A percentile compares a stretch with the other conserved stretches of the same genome.
Evolutionary conservation across 1,284 basidiomycete species (phyloP).

Genomic region (Microbotryum silenes-acaulis): DNA sequence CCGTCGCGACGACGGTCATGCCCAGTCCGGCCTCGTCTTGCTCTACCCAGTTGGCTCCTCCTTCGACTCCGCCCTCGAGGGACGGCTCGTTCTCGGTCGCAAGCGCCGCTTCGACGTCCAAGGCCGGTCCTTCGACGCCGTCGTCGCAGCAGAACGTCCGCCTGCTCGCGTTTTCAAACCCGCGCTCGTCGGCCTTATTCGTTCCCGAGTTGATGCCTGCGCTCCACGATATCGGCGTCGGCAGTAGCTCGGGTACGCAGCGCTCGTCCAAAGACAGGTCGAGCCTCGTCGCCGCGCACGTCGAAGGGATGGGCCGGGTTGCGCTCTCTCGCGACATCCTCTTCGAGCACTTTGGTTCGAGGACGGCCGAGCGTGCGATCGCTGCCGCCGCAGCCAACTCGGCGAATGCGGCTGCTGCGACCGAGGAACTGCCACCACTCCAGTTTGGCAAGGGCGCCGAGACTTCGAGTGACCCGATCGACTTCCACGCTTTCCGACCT

Average conservation of each 20-base stretch:
- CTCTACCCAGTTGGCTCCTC: not conserved
- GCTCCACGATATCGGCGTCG: not conserved
- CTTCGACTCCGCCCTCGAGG: not conserved
- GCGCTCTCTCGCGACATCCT: slow-evolving; percentile 19
- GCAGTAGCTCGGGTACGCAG: not conserved
- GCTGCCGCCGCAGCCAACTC: not conserved
- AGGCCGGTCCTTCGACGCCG: not conserved
- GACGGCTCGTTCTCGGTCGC: not conserved
- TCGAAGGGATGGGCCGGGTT: slow-evolving; percentile 32
- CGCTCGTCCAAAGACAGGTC: not conserved
- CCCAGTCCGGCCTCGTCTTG: not conserved
- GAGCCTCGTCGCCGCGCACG: slow-evolving; percentile 18
- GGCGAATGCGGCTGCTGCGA: too few species aligned
- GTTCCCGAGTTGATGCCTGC: not conserved
- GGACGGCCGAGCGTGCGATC: slow-evolving; percentile 14
- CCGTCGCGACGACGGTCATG: not conserved
- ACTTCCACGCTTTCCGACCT: too few species aligned
- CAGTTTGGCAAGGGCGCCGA: too few species aligned
- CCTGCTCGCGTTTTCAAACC: not conserved
- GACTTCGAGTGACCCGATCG: too few species aligned
- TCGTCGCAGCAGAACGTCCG: not conserved
- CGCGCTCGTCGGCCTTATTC: not conserved
- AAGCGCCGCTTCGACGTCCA: not conserved
- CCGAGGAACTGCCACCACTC: too few species aligned
- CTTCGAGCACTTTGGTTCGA: slow-evolving; percentile 9